A percentile compares a stretch with the other conserved stretches of the same genome.
These are phyloP conservation scores for Scenedesmus sp. DNA, from an alignment of 163 green algal genomes.

Conservation along the genomic window DNA sequence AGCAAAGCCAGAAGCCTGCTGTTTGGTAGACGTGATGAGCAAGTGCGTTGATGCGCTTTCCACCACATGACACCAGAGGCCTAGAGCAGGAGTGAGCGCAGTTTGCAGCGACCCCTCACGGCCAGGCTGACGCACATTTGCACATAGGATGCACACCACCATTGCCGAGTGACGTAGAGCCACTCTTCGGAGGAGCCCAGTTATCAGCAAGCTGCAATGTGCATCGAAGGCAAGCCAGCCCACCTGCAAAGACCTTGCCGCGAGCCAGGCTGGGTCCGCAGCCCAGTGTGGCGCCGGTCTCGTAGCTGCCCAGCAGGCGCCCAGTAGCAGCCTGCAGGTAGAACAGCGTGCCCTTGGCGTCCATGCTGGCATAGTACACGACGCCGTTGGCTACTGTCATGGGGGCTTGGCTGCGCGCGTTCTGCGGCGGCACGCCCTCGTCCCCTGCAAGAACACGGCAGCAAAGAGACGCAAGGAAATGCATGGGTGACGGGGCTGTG, in stretches of 20 bases:
- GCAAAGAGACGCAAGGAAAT: too few species aligned
- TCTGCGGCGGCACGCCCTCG: neutral
- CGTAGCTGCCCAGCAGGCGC: conserved; percentile 8
- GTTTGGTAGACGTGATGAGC: too few species aligned
- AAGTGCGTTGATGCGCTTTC: too few species aligned
- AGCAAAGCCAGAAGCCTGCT: too few species aligned
- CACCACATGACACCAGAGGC: too few species aligned
- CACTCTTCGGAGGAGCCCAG: neutral
- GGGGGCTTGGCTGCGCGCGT: conserved; percentile 1
- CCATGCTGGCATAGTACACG: conserved; percentile 42
- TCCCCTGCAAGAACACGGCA: neutral
- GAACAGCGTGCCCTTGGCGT: conserved; percentile 31
- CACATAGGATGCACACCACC: too few species aligned
- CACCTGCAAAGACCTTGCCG: neutral
- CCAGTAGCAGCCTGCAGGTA: conserved; percentile 16
- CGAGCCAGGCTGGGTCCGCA: conserved; percentile 35
- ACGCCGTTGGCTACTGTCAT: conserved; percentile 51
- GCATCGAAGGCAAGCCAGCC: too few species aligned
- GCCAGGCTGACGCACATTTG: neutral
- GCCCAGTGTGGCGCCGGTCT: neutral
- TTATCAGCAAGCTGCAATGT: too few species aligned
- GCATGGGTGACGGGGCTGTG: too few species aligned
- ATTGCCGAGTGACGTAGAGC: neutral
- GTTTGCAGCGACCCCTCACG: too few species aligned
- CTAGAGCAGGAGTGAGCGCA: too few species aligned